Percentiles rank a stretch among this genome's conserved stretches.
phyloP scores from a whole-genome alignment of 2,329 filamentous ascomycete species.

The Aspergillus tanneri region DNA sequence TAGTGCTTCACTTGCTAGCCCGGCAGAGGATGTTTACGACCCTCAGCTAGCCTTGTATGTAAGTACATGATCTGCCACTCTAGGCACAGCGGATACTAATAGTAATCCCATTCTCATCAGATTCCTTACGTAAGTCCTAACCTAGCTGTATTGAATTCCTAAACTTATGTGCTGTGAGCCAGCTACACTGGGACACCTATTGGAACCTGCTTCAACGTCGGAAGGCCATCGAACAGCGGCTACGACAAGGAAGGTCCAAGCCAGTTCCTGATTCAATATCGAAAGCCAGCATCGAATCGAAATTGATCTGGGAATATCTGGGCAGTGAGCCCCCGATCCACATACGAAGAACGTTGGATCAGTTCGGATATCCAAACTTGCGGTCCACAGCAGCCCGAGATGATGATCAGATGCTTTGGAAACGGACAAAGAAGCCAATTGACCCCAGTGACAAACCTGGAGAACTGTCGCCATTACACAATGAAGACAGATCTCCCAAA shows the following conservation, averaged over 20 bases:
- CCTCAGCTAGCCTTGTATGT: slow-evolving; percentile 34
- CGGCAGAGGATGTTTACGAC: slow-evolving; percentile 16
- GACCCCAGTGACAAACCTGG: slow-evolving; percentile 41
- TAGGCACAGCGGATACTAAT: no score
- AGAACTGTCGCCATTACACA: slow-evolving; percentile 40
- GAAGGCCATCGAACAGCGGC: slow-evolving; percentile 53
- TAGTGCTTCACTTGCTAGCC: slow-evolving; percentile 19
- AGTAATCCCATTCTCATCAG: slow-evolving; percentile 9
- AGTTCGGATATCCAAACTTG: slow-evolving; percentile 63
- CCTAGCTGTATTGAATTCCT: not conserved
- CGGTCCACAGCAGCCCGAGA: slow-evolving; percentile 61
- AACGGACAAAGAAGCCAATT: slow-evolving; percentile 56
- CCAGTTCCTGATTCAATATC: slow-evolving; percentile 58
- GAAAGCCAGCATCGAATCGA: slow-evolving; percentile 55
- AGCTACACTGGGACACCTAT: slow-evolving; percentile 66
- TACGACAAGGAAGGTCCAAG: slow-evolving; percentile 55
- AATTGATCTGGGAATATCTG: slow-evolving; percentile 63
- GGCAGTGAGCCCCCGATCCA: slow-evolving; percentile 62
- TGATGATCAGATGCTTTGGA: slow-evolving; percentile 67
- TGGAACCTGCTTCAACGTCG: slow-evolving; percentile 57
- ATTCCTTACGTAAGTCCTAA: slow-evolving; percentile 29
- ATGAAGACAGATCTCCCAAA: slow-evolving; percentile 15
- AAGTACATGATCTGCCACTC: no score
- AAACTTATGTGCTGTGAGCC: not conserved
- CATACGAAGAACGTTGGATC: slow-evolving; percentile 61